Conservation (phyloP, 192 early-diverging fungal species). For the Backusella parvicylindrica region DNA sequence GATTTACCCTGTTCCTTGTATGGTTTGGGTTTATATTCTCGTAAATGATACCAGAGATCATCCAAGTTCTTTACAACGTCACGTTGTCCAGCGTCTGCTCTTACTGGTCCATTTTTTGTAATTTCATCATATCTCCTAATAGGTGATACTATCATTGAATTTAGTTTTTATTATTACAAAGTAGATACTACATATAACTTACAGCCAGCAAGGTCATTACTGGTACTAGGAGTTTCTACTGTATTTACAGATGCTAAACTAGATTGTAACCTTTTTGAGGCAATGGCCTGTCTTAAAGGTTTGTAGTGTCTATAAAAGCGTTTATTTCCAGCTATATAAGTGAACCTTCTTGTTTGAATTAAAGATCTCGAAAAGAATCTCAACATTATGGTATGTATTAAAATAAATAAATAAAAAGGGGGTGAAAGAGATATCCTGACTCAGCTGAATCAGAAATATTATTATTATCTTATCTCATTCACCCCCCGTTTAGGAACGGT, state of each 20-base stretch:
- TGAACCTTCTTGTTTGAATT: background rate
- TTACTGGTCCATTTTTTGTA: constrained; percentile 5
- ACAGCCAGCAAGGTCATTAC: background rate
- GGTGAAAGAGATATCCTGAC: background rate
- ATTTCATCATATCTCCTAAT: constrained; percentile 6
- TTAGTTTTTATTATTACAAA: background rate
- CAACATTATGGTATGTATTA: background rate
- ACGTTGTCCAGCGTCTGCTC: background rate
- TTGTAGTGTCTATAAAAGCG: background rate
- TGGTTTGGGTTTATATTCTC: constrained; percentile 5
- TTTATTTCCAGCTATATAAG: background rate
- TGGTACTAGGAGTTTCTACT: background rate
- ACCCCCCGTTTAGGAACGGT: constrained; percentile 1
- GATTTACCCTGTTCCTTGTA: background rate
- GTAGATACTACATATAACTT: background rate
- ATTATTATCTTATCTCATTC: background rate
- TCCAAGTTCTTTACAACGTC: background rate
- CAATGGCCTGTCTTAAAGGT: background rate
- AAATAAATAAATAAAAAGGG: background rate
- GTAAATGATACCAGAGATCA: constrained; percentile 1
- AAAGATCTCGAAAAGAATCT: constrained; percentile 5
- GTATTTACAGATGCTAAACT: background rate
- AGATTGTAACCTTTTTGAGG: background rate
- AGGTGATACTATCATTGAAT: background rate
- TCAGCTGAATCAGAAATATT: background rate